Percentiles rank a stretch among this genome's conserved stretches.
phyloP scores from a whole-genome alignment of 306 rosid genomes.

The Alnus glutinosa region DNA sequence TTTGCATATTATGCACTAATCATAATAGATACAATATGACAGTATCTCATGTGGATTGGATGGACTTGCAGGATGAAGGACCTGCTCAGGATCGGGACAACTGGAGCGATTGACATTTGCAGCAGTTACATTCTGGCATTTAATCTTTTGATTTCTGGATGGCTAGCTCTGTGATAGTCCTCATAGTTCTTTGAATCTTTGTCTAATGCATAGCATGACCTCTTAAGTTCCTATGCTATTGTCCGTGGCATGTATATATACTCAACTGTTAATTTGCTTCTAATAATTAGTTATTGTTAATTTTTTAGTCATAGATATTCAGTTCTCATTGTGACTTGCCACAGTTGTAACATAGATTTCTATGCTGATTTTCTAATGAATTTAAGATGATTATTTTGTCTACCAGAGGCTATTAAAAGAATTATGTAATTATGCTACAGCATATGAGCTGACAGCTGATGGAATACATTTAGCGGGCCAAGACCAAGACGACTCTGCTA shows the following conservation, averaged over 20 bases:
- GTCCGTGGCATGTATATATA: constrained; percentile 17
- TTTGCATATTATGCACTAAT: not conserved
- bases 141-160: not conserved
- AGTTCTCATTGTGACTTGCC: constrained; percentile 16
- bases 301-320: constrained; percentile 6
- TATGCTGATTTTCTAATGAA: not conserved
- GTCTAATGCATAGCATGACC: not conserved
- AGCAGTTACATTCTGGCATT: constrained; percentile 5
- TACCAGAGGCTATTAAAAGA: not conserved
- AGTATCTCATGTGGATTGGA: constrained; percentile 34
- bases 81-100: constrained; percentile 59
- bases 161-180: not conserved
- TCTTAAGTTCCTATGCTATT: not conserved
- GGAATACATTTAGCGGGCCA: too few relatives aligned
- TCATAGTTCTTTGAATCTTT: not conserved
- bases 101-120: constrained; percentile 68
- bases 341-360: constrained; percentile 16
- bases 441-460: too few relatives aligned
- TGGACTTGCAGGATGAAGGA: constrained; percentile 62
- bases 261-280: not conserved
- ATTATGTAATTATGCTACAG: too few relatives aligned
- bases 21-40: constrained; percentile 8
- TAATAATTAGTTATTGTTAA: not conserved
- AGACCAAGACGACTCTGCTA: too few relatives aligned
- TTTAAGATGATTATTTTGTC: not conserved